Evolutionary conservation across 345 rosid genomes (phyloP).

Genomic region (Syzygium jambos): DNA sequence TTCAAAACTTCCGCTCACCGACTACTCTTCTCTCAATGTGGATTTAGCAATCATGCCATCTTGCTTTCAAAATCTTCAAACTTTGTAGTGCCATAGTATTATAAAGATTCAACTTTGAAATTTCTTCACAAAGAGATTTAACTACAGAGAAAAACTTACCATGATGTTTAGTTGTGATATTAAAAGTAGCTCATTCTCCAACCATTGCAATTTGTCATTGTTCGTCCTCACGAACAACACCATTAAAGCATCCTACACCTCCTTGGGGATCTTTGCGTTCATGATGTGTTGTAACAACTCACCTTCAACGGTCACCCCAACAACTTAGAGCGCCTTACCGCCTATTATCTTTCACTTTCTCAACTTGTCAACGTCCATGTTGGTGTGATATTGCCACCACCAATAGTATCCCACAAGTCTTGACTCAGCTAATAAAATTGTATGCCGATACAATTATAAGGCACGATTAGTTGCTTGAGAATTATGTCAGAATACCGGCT

Average conservation of each 20-base stretch:
- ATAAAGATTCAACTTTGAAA: not conserved
- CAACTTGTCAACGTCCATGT: not conserved
- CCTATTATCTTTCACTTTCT: not conserved
- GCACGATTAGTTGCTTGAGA: not conserved
- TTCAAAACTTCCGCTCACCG: accelerated
- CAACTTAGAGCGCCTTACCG: accelerated
- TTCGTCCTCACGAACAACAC: not conserved
- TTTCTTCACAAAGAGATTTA: not conserved
- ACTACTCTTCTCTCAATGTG: not conserved
- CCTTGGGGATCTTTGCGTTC: not conserved
- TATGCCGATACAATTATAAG: not conserved
- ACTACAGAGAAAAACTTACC: not conserved
- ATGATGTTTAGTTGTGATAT: not conserved
- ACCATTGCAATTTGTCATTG: not conserved
- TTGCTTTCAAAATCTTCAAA: not conserved
- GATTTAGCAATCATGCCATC: not conserved
- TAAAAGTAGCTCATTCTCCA: not conserved
- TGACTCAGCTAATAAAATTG: not conserved
- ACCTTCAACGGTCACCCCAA: not conserved
- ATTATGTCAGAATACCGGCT: not conserved
- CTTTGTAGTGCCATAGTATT: not conserved
- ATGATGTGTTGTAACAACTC: not conserved
- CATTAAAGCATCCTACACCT: not conserved
- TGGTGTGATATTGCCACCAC: accelerated
- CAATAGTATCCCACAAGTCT: not conserved